phyloP scores from a whole-genome alignment of 345 rosid genomes.

The Hevea brasiliensis region DNA sequence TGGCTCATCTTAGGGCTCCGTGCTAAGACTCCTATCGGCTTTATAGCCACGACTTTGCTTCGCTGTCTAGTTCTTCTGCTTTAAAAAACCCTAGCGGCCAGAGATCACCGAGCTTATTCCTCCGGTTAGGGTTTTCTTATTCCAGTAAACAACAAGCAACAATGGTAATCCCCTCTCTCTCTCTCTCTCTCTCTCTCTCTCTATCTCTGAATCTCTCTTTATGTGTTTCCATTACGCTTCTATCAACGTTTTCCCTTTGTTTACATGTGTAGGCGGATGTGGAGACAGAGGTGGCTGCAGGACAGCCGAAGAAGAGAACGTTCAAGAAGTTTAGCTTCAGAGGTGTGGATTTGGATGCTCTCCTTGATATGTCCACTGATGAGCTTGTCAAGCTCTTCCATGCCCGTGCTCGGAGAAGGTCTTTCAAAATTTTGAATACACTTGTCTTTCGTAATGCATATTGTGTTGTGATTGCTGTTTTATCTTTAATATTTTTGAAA shows the following conservation, averaged over 20 bases:
- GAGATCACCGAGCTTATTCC: slow-evolving; percentile 5
- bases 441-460: background rate
- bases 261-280: slow-evolving; percentile 36
- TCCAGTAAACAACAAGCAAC: background rate
- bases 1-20: slow-evolving; percentile 20
- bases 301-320: slow-evolving; percentile 33
- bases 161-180: slow-evolving; percentile 31
- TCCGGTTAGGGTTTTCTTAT: background rate
- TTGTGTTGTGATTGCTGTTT: background rate
- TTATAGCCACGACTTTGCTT: background rate
- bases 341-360: slow-evolving; percentile 41
- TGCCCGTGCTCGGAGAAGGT: slow-evolving; percentile 37
- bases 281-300: slow-evolving; percentile 41
- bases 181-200: background rate
- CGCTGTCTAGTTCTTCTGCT: too few species aligned
- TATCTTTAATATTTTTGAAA: background rate
- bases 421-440: background rate
- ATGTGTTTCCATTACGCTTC: too few species aligned
- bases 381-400: slow-evolving; percentile 34
- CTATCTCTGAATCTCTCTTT: too few species aligned
- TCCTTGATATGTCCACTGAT: slow-evolving; percentile 35
- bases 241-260: background rate
- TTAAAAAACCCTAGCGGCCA: slow-evolving; percentile 39
- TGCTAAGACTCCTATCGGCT: background rate
- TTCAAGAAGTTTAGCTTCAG: slow-evolving; percentile 40